A percentile compares a stretch with the other conserved stretches of the same genome.
These are phyloP conservation scores for Coemansia sp. DNA, from an alignment of 192 early-diverging fungal genomes.

Conservation along the genomic window DNA sequence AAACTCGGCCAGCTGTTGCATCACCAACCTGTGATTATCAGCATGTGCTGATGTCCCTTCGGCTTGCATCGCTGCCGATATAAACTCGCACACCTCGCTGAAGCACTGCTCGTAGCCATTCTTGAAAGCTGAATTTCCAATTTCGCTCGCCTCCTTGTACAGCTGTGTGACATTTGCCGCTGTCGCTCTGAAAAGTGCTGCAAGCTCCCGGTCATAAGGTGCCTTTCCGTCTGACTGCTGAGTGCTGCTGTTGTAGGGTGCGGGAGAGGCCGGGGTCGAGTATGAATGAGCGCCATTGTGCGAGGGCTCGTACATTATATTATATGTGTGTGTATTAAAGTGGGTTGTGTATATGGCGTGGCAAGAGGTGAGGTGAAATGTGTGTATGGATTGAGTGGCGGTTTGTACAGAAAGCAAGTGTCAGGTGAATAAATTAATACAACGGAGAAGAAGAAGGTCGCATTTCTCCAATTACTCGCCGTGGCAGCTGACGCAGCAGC, in stretches of 20 bases:
- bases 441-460: too few species aligned
- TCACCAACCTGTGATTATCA: slow-evolving; percentile 9
- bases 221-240: slow-evolving; percentile 18
- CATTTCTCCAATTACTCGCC: too few species aligned
- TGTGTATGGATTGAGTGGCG: too few species aligned
- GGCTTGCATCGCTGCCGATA: slow-evolving; percentile 13
- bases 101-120: slow-evolving; percentile 49
- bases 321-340: neutral
- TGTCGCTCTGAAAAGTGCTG: slow-evolving; percentile 39
- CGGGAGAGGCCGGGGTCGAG: slow-evolving; percentile 41
- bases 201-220: slow-evolving; percentile 35
- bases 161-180: slow-evolving; percentile 51
- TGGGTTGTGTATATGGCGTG: too few species aligned
- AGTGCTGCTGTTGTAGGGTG: slow-evolving; percentile 12
- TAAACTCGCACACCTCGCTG: slow-evolving; percentile 42
- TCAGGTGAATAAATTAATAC: too few species aligned
- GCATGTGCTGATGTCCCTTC: slow-evolving; percentile 2
- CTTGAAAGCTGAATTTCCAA: slow-evolving; percentile 41
- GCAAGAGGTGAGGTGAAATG: too few species aligned
- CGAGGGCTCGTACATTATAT: slow-evolving; percentile 48
- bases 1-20: slow-evolving; percentile 41
- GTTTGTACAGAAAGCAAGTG: too few species aligned
- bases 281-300: slow-evolving; percentile 29
- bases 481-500: too few species aligned
- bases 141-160: slow-evolving; percentile 44